Evolutionary conservation across 2,329 filamentous ascomycete species (phyloP).

Genomic region (Alternaria viburni): DNA sequence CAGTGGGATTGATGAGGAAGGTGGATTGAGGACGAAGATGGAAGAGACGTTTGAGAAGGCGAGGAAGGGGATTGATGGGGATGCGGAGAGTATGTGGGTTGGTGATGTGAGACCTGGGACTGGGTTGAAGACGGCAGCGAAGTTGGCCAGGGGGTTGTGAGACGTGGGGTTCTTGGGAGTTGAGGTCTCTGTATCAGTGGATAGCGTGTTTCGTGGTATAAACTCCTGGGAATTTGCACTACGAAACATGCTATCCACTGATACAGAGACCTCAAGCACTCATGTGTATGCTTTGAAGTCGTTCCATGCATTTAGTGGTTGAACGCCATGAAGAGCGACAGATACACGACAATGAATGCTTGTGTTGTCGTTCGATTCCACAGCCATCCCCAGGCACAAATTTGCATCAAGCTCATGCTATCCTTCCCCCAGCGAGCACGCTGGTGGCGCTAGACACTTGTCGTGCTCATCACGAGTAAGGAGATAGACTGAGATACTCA

Average conservation of each 20-base stretch:
- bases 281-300: background rate
- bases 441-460: background rate
- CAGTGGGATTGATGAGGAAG: slow-evolving; percentile 1
- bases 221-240: background rate
- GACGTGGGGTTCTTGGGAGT: background rate
- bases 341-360: background rate
- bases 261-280: background rate
- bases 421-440: background rate
- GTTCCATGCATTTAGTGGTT: background rate
- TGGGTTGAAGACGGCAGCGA: slow-evolving; percentile 30
- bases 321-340: background rate
- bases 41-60: slow-evolving; percentile 35
- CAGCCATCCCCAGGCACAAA: background rate
- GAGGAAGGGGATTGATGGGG: slow-evolving; percentile 36
- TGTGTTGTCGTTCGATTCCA: background rate
- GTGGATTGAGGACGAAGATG: slow-evolving; percentile 18
- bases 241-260: background rate
- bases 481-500: background rate
- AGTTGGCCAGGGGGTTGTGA: slow-evolving; percentile 13
- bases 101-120: slow-evolving; percentile 32
- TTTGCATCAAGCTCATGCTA: background rate
- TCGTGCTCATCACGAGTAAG: background rate
- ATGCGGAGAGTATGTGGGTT: slow-evolving; percentile 32
- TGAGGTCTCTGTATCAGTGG: background rate
- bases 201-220: background rate